Evolutionary conservation across 495 filamentous ascomycete genomes (phyloP), one percentile per base, ranked within the genome.

Genomic region (Xylaria intraflava): DNA sequence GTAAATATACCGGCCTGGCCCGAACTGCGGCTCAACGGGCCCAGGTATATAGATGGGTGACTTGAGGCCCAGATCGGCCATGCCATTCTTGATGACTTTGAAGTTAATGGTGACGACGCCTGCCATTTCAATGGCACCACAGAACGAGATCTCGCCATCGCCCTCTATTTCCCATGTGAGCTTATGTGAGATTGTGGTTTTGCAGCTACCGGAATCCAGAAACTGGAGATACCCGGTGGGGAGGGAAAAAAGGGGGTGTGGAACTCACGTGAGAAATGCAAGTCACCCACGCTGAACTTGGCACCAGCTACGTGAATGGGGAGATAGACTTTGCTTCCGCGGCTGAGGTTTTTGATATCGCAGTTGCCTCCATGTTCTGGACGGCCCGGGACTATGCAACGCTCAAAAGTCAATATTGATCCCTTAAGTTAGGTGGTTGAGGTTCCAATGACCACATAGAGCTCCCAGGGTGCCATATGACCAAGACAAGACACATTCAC

Each of bases 71-170:
- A 96, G 68, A 30, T 86, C 79, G 35, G 76, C 75, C 64, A 95
- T 79, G 39, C 90, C 92, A 54, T 84, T 78, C 70, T 93, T 93
- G 76, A 97, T 83, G 10, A 97, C 83, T 42, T 78, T 83, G 75
- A 95, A 88, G 65, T 95, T 96, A 61, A 95, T 74, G 2, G 92
- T 97, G 57, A 97, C 94, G 14, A 90, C 71, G 17, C 92, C 92
- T 0, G 91, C 88, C 89, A 97, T 97, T 66, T 97, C 92, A 55
- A 97, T 97, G 9, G 91, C 92, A 12, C 92, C 92, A 62, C 92
- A 97, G 71, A 97, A 96, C 0, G 84, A 89, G 46, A 97, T 95
- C 68, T 97, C 92, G 4, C 92, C 92, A 65, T 95, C 90, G 20
- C 90, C 89, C 67, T 96, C 81, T 73, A 20, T 49, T 40, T 42